phyloP scores from a whole-genome alignment of 2,329 filamentous ascomycete species.

The Fusarium cyanostomum region DNA sequence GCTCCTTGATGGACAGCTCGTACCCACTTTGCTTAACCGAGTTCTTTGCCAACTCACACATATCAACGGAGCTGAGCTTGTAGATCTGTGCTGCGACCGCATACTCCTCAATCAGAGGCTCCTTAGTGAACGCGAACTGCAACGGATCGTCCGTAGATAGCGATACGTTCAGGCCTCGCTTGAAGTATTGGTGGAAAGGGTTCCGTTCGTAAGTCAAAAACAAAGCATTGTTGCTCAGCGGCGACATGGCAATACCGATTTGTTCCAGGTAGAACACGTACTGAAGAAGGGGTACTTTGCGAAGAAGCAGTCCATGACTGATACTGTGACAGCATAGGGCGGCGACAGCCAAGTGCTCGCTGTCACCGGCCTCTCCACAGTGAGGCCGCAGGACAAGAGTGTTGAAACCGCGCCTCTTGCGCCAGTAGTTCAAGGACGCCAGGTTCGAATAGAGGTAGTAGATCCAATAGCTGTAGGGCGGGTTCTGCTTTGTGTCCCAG shows the following conservation, averaged over 20 bases:
- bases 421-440: constrained; percentile 89
- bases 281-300: constrained; percentile 93
- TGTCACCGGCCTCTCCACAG: constrained; percentile 96
- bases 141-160: constrained; percentile 96
- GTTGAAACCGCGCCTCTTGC: constrained; percentile 92
- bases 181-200: constrained; percentile 95
- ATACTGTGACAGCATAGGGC: constrained; percentile 96
- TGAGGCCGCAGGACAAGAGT: constrained; percentile 93
- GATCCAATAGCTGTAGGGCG: constrained; percentile 98
- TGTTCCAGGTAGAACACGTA: constrained; percentile 99
- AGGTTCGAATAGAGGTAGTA: constrained; percentile 98
- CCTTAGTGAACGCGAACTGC: constrained; percentile 98
- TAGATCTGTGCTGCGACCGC: constrained; percentile 98
- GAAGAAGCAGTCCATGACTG: constrained; percentile 89
- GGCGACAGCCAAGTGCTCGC: constrained; percentile 92
- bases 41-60: constrained; percentile 98
- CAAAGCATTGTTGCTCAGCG: constrained; percentile 94
- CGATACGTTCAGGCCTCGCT: constrained; percentile 92
- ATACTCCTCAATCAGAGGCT: constrained; percentile 97
- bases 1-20: constrained; percentile 85
- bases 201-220: constrained; percentile 98
- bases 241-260: constrained; percentile 99
- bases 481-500: constrained; percentile 94
- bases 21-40: constrained; percentile 96
- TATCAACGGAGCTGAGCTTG: constrained; percentile 95